Evolutionary conservation across 2,329 filamentous ascomycete species (phyloP), one percentile per base, ranked within the genome.

Genomic region (Raffaelea albimanens): DNA sequence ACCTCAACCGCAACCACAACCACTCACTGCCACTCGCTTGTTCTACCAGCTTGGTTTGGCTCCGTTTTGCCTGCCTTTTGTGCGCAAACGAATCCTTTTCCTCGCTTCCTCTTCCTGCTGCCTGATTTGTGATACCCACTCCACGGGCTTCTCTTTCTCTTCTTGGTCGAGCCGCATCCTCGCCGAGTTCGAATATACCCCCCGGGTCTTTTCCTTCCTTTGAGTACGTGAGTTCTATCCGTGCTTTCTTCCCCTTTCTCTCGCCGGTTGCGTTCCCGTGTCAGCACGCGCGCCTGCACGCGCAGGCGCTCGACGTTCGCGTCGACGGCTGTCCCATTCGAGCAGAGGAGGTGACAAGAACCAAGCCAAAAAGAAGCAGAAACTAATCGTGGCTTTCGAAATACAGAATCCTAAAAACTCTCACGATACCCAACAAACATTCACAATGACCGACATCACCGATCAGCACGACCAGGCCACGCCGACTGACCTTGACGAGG

Each of bases 381-480:
- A n/a, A n/a, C n/a, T n/a, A n/a, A n/a, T n/a, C n/a, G n/a, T n/a
- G n/a, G n/a, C n/a, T n/a, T n/a, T n/a, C n/a, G n/a, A 34, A 21
- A 23, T 16, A 4, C 44, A 45, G 19, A 39, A 40, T 16, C 5
- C 40, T n/a, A 5, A 8, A 16, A 16, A 38, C 34, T 8, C 39
- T 5, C 16, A 29, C 13, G 7, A 29, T 13, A 16, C 23, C 22
- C 4, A 22, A 11, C 4, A 25, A 8, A 4, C 19, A 11, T 16
- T 10, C 43, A 50, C 40, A 43, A 88, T 89, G 85, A 83, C 83
- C 74, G 85, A 89, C 71, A 84, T 88, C 69, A 79, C 83, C 58
- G 82, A 85, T 62, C 82, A 85, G 65, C 81, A 86, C 73, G 82
- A 85, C 61, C 82, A 87, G 64, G 81, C 81, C 59, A 85, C 85